Base-by-base conservation (phyloP, 768 basidiomycete genomes). In the Suillus discolor region DNA sequence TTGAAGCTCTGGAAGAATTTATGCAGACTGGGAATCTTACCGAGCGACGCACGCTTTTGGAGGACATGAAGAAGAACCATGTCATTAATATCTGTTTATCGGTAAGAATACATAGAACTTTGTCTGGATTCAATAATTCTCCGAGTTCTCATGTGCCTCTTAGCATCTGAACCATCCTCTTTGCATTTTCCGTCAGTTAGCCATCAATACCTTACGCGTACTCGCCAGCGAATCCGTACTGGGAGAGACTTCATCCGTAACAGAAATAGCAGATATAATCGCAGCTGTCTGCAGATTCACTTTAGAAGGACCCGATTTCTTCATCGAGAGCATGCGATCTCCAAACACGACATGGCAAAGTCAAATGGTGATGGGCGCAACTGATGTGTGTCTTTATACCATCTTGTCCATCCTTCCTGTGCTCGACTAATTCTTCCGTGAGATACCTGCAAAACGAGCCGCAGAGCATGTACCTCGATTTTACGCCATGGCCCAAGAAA, bases 401-500 rank as follows among this genome's bases (percentile, higher is more conserved):
- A 16, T 16, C 12, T 20, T 45, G 16, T 63, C 8, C 15, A 31
- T 23, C 23, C 25, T 4, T 23, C 23, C 25, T 4, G 5, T 23
- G 31, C 15, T 38, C 15, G 16, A 31, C 25, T 36, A 34, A 57
- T 25, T 4, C 42, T 23, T 25, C 23, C 9, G 9, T 39, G 16
- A 76, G 72, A 57, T 67, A 12, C 63, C 72, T 6, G 54, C 63
- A 62, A 39, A 62, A 28, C 70, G 72, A 31, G 70, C 73, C 5
- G 49, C 61, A 6, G 57, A 61, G 61, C 72, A 73, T 62, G 74
- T 69, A 13, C 71, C 70, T 6, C 67, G 75, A 39, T 72, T 70
- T 63, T 79, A 73, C 62, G 74, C 72, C 23, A 72, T 76, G 65
- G 28, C 71, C 5, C 72, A 72, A 59, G 67, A 67, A 49, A n/a